A percentile compares a stretch with the other conserved stretches of the same genome.
These are phyloP conservation scores for Echeveria elegans DNA, from an alignment of 164 flowering plant species.

Conservation along the genomic window DNA sequence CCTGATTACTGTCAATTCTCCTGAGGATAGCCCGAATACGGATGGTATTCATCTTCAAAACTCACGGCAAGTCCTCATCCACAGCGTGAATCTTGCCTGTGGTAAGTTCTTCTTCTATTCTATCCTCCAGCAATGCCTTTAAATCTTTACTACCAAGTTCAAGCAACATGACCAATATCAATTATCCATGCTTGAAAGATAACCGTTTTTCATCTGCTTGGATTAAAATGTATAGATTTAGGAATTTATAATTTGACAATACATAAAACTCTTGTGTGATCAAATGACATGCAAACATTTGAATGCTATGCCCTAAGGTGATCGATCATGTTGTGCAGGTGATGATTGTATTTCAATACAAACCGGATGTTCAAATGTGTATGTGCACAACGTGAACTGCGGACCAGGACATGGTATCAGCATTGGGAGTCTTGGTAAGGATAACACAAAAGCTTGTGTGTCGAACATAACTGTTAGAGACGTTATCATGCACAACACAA, in stretches of 20 bases:
- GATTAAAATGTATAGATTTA: neutral
- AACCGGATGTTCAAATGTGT: constrained; percentile 67
- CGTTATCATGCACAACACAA: constrained; percentile 49
- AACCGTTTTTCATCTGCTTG: neutral
- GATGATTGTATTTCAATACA: constrained; percentile 72
- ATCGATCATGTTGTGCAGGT: constrained; percentile 31
- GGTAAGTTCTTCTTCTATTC: constrained; percentile 29
- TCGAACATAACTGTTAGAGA: constrained; percentile 64
- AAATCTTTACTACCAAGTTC: neutral
- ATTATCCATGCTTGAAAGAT: neutral
- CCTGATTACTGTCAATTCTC: constrained; percentile 38
- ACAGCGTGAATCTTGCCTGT: constrained; percentile 38
- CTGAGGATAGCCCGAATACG: constrained; percentile 64
- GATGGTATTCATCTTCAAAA: constrained; percentile 72
- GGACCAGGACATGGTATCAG: constrained; percentile 81
- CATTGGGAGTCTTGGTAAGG: constrained; percentile 59
- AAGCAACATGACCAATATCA: neutral
- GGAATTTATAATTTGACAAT: neutral
- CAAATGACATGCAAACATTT: neutral
- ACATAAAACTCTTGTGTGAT: neutral
- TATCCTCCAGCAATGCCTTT: neutral
- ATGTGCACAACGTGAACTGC: constrained; percentile 52
- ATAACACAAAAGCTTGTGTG: constrained; percentile 62
- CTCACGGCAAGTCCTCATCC: constrained; percentile 52
- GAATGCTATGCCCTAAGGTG: neutral